A percentile compares a stretch with the other conserved stretches of the same genome.
Conservation (phyloP, 1,284 basidiomycete species). For the Apiotrichum brassicae region DNA sequence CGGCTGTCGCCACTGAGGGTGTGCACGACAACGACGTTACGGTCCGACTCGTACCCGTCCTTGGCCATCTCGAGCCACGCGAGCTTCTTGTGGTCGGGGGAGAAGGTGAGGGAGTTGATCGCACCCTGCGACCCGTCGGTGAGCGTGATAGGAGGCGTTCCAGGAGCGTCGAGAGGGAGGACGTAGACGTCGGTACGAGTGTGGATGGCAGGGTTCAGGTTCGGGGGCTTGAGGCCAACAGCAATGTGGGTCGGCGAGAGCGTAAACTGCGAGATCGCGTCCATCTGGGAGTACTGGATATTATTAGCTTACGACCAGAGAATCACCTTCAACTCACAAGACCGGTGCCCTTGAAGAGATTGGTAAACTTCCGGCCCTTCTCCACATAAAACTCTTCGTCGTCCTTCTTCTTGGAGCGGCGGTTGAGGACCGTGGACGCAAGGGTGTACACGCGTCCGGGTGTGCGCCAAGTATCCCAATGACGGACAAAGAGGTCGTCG, state of each 20-base stretch:
- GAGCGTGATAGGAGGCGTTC: slow-evolving; percentile 42
- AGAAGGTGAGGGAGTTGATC: slow-evolving; percentile 63
- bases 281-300: slow-evolving; percentile 47
- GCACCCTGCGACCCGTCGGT: slow-evolving; percentile 80
- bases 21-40: slow-evolving; percentile 64
- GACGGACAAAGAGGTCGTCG: slow-evolving; percentile 67
- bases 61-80: slow-evolving; percentile 80
- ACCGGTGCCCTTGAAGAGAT: slow-evolving; percentile 59
- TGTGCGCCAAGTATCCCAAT: slow-evolving; percentile 83
- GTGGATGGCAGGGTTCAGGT: slow-evolving; percentile 58
- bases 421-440: slow-evolving; percentile 14
- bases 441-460: slow-evolving; percentile 56
- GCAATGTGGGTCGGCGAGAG: slow-evolving; percentile 62
- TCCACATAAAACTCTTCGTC: slow-evolving; percentile 3
- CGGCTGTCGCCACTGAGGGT: slow-evolving; percentile 50
- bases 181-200: slow-evolving; percentile 49
- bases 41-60: slow-evolving; percentile 74
- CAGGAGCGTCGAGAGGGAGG: slow-evolving; percentile 29
- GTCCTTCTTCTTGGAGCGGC: slow-evolving; percentile 44
- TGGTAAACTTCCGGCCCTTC: slow-evolving; percentile 51
- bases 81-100: slow-evolving; percentile 59
- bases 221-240: slow-evolving; percentile 74
- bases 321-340: slow-evolving; percentile 42
- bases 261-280: slow-evolving; percentile 63
- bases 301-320: no score